Evolutionary conservation across 164 flowering plant genomes (phyloP).

Genomic region (Vitis vinifera): ASM3070453v1 NC_081814.1:5845001-5845500

Average conservation of each 20-base stretch:
- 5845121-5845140: slow-evolving; percentile 65
- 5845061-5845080: slow-evolving; percentile 69
- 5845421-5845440: slow-evolving; percentile 75
- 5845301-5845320: slow-evolving; percentile 78
- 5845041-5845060: slow-evolving; percentile 62
- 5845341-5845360: neutral
- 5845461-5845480: slow-evolving; percentile 38
- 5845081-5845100: slow-evolving; percentile 57
- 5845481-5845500: slow-evolving; percentile 48
- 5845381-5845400: slow-evolving; percentile 3
- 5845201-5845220: slow-evolving; percentile 52
- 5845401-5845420: slow-evolving; percentile 12
- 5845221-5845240: slow-evolving; percentile 52
- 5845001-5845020: slow-evolving; percentile 97
- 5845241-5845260: slow-evolving; percentile 55
- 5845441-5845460: slow-evolving; percentile 43
- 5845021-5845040: slow-evolving; percentile 96
- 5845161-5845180: slow-evolving; percentile 39
- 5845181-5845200: slow-evolving; percentile 62
- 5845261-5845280: slow-evolving; percentile 51
- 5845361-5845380: neutral
- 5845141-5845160: slow-evolving; percentile 76
- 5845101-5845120: slow-evolving; percentile 48
- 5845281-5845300: slow-evolving; percentile 54
- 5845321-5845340: slow-evolving; percentile 9